These are phyloP conservation scores for Termitomyces sp. DNA, from an alignment of 768 basidiomycete species.

Conservation along the genomic window DNA sequence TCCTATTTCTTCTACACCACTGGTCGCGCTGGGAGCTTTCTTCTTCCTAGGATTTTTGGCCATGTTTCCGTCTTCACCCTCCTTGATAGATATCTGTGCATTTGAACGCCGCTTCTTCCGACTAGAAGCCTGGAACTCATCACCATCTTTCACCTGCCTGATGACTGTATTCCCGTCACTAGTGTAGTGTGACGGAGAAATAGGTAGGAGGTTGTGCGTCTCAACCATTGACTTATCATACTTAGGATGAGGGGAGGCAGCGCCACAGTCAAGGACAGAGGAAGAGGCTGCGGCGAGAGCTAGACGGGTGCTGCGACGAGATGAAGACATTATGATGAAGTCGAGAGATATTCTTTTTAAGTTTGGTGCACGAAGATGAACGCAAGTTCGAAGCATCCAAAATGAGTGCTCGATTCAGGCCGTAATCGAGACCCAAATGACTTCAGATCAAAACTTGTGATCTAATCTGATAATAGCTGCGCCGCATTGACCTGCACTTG, in stretches of 20 bases:
- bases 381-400: background rate
- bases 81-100: background rate
- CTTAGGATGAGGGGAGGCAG: background rate
- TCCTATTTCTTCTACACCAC: background rate
- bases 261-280: slow-evolving; percentile 3
- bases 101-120: background rate
- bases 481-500: background rate
- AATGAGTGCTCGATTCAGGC: background rate
- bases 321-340: background rate
- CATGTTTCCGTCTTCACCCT: slow-evolving; percentile 8
- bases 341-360: background rate
- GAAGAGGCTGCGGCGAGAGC: background rate
- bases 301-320: slow-evolving; percentile 7
- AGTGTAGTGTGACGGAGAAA: background rate
- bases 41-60: background rate
- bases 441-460: background rate
- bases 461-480: slow-evolving; percentile 2
- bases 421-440: background rate
- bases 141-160: background rate
- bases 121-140: background rate
- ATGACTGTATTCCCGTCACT: background rate
- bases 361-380: background rate
- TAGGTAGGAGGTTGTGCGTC: background rate
- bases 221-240: background rate
- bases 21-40: background rate